Conservation (phyloP, 2,329 filamentous ascomycete species). For the Colletotrichum lupini region DNA sequence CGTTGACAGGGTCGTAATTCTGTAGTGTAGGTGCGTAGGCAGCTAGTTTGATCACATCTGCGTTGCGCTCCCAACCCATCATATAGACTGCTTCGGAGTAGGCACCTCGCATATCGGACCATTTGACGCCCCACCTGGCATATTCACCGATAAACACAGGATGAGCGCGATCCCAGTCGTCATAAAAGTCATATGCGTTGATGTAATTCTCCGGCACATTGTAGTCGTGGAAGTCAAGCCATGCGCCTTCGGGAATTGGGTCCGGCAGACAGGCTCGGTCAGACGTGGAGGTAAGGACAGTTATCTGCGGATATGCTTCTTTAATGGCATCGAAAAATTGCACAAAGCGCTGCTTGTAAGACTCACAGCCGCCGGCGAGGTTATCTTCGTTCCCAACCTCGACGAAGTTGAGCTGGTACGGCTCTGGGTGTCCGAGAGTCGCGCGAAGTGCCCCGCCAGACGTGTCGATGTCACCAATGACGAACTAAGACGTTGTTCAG, state of each 20-base stretch:
- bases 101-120: neutral
- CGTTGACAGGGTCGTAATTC: neutral
- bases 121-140: slow-evolving; percentile 9
- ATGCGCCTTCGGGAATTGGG: slow-evolving; percentile 4
- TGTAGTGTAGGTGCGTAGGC: slow-evolving; percentile 1
- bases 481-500: too few relatives aligned
- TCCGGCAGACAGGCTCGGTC: slow-evolving; percentile 1
- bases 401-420: too few relatives aligned
- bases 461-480: too few relatives aligned
- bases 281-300: neutral
- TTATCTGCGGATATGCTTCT: neutral
- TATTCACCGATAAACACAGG: slow-evolving; percentile 3
- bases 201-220: slow-evolving; percentile 9
- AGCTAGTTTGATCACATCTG: slow-evolving; percentile 2
- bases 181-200: neutral
- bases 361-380: neutral
- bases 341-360: neutral
- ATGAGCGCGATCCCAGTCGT: slow-evolving; percentile 5
- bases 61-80: slow-evolving; percentile 10
- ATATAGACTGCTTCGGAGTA: slow-evolving; percentile 2
- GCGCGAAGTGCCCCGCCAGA: too few relatives aligned
- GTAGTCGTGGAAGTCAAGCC: slow-evolving; percentile 10
- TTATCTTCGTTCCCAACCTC: too few relatives aligned
- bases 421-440: too few relatives aligned
- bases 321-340: neutral